Conservation (phyloP, 768 basidiomycete genomes). For the Collybia mongolica region DNA sequence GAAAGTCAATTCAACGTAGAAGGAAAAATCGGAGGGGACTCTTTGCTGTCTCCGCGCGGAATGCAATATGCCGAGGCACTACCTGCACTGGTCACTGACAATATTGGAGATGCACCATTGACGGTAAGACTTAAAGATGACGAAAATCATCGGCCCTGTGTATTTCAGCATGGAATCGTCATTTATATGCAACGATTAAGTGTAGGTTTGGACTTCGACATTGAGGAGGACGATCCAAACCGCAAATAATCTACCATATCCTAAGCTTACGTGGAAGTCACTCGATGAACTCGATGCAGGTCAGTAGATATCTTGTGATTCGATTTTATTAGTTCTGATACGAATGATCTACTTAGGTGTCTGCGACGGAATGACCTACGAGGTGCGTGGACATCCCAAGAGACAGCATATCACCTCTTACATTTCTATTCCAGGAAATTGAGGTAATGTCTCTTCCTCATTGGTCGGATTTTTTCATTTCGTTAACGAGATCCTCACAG, state of each 20-base stretch:
- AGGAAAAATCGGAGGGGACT: slow-evolving; percentile 98
- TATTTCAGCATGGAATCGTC: neutral
- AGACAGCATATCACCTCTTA: too few relatives aligned
- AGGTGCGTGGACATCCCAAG: slow-evolving; percentile 30
- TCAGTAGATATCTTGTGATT: slow-evolving; percentile 9
- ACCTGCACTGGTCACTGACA: slow-evolving; percentile 84
- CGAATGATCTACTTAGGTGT: slow-evolving; percentile 51
- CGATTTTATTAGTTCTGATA: neutral
- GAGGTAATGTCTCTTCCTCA: slow-evolving; percentile 53
- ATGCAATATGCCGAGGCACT: slow-evolving; percentile 83
- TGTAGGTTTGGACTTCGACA: slow-evolving; percentile 98
- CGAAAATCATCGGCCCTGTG: slow-evolving; percentile 16
- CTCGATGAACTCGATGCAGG: slow-evolving; percentile 96
- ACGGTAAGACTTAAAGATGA: slow-evolving; percentile 49
- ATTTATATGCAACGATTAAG: neutral
- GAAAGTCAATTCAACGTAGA: slow-evolving; percentile 97
- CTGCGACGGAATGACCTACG: slow-evolving; percentile 99
- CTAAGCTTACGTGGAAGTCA: slow-evolving; percentile 97
- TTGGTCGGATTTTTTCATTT: neutral
- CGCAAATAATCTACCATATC: slow-evolving; percentile 74
- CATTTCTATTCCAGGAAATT: slow-evolving; percentile 58
- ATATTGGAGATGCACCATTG: slow-evolving; percentile 84
- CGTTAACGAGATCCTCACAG: slow-evolving; percentile 34
- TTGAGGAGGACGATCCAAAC: slow-evolving; percentile 92
- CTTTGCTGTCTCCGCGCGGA: slow-evolving; percentile 80